Evolutionary conservation across 352 stramenopile species (phyloP).

Genomic region (Phytophthora melonis): DNA sequence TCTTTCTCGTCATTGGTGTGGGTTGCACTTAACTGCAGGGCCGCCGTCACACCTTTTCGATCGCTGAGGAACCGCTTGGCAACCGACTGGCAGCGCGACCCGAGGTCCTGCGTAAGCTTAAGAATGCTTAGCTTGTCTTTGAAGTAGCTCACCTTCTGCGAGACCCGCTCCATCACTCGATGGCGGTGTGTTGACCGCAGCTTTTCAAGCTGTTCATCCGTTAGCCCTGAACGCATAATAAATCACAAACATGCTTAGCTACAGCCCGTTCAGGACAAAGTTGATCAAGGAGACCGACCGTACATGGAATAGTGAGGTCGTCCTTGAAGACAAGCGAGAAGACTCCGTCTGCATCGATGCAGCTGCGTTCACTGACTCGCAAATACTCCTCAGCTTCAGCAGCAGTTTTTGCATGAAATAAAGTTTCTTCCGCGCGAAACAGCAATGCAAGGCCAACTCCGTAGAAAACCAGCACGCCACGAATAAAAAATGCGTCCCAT

Average conservation of each 20-base stretch:
- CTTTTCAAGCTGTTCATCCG: constrained; percentile 73
- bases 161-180: constrained; percentile 60
- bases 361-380: constrained; percentile 59
- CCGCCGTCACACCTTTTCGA: constrained; percentile 24
- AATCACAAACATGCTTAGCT: background rate
- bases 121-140: constrained; percentile 69
- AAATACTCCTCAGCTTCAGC: constrained; percentile 64
- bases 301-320: constrained; percentile 84
- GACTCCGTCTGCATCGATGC: constrained; percentile 75
- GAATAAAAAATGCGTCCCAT: constrained; percentile 84
- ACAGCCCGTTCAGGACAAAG: background rate
- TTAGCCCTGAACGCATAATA: constrained; percentile 52
- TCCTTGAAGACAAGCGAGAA: constrained; percentile 84
- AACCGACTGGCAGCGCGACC: constrained; percentile 43
- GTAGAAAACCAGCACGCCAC: constrained; percentile 76
- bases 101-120: constrained; percentile 60
- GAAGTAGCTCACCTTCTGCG: constrained; percentile 53
- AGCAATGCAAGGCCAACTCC: constrained; percentile 76
- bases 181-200: constrained; percentile 61
- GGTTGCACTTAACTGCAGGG: constrained; percentile 13
- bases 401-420: constrained; percentile 69
- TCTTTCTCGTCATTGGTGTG: constrained; percentile 22
- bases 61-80: constrained; percentile 48
- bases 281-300: constrained; percentile 9
- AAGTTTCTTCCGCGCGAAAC: constrained; percentile 67